Conservation (phyloP, 176 grass and related monocot genomes). For the Ensete glaucum region DNA sequence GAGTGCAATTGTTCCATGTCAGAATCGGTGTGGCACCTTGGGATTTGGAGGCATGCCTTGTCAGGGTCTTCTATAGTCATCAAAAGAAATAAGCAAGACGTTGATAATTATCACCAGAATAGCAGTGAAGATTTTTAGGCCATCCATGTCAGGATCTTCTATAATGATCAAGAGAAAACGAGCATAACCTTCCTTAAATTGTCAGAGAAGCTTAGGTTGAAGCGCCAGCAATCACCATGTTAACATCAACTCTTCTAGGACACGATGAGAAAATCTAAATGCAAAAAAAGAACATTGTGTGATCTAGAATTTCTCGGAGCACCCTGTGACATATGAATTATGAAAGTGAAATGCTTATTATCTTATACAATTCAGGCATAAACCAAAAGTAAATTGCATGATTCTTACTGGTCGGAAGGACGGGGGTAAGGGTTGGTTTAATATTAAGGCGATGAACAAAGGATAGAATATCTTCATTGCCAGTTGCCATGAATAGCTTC, state of each 20-base stretch:
- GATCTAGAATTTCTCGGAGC: conserved; percentile 79
- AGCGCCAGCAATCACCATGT: background rate
- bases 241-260: background rate
- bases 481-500: conserved; percentile 69
- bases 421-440: conserved; percentile 45
- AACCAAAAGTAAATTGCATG: background rate
- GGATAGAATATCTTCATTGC: conserved; percentile 57
- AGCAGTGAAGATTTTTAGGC: background rate
- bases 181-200: background rate
- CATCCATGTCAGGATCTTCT: background rate
- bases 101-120: too few relatives aligned
- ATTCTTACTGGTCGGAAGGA: conserved; percentile 72
- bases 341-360: conserved; percentile 21
- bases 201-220: background rate
- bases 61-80: too few relatives aligned
- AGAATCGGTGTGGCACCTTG: too few relatives aligned
- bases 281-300: background rate
- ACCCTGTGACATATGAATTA: conserved; percentile 43
- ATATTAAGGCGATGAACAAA: conserved; percentile 65
- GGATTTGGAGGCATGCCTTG: too few relatives aligned
- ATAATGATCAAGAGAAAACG: background rate
- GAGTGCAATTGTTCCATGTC: too few relatives aligned
- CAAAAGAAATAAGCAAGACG: too few relatives aligned
- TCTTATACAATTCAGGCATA: background rate
- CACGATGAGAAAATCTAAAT: background rate